Percentiles rank a stretch among this genome's conserved stretches.
These are phyloP conservation scores for Balakata baccata DNA, from an alignment of 345 rosid genomes.

Conservation along the genomic window DNA sequence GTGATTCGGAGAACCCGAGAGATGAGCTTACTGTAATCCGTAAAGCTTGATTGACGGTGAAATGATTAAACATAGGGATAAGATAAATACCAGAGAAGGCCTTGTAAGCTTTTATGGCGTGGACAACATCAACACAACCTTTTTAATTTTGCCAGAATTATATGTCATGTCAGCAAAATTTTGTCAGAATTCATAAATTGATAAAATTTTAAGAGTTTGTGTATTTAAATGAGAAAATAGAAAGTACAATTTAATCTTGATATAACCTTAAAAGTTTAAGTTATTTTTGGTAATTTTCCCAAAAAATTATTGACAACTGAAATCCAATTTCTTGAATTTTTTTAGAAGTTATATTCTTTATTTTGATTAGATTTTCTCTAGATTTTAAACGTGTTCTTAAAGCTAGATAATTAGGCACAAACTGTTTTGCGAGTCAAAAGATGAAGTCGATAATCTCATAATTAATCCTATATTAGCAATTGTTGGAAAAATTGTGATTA, in stretches of 20 bases:
- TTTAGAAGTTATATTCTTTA: neutral
- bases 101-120: conserved; percentile 64
- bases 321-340: neutral
- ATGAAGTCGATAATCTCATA: no score
- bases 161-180: no score
- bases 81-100: conserved; percentile 75
- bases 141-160: no score
- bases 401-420: neutral
- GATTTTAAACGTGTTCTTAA: neutral
- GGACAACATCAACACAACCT: conserved; percentile 70
- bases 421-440: neutral
- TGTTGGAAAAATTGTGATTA: no score
- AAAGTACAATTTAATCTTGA: no score
- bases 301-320: neutral
- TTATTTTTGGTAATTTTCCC: no score
- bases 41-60: conserved; percentile 82
- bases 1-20: conserved; percentile 63
- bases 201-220: no score
- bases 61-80: conserved; percentile 83
- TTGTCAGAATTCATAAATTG: no score
- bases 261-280: no score
- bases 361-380: neutral
- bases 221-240: no score
- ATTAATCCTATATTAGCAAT: neutral
- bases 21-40: conserved; percentile 24